Conservation (phyloP, 257 asterid genomes). For the Craterostigma plantagineum region DNA sequence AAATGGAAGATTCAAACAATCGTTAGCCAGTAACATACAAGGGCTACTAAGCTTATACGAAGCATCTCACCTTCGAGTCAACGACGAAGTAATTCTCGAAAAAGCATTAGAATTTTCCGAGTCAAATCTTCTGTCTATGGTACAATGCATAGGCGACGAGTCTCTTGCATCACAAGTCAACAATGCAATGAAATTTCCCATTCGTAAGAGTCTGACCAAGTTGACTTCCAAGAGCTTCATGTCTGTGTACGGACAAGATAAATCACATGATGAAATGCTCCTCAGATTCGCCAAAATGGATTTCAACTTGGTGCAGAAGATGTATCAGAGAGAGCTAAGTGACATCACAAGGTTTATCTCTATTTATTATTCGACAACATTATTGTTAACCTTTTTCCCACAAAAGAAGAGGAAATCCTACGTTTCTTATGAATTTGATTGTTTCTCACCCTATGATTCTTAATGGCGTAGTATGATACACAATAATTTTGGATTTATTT, state of each 20-base stretch:
- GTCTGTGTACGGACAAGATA: no score
- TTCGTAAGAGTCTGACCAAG: background rate
- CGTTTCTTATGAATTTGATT: no score
- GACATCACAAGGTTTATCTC: background rate
- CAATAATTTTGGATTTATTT: no score
- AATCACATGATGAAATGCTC: background rate
- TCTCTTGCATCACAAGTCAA: conserved; percentile 11
- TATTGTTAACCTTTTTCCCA: no score
- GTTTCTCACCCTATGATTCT: no score
- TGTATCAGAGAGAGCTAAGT: background rate
- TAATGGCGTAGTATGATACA: no score
- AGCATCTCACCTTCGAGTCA: conserved; percentile 36
- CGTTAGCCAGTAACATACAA: conserved; percentile 13
- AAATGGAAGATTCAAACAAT: conserved; percentile 23
- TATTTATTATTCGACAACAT: no score
- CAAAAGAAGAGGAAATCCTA: no score
- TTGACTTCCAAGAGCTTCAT: no score
- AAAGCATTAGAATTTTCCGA: conserved; percentile 27
- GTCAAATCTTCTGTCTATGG: conserved; percentile 11
- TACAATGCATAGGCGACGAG: background rate
- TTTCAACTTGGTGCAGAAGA: background rate
- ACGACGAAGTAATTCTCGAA: conserved; percentile 29
- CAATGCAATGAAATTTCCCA: conserved; percentile 29
- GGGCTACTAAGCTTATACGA: conserved; percentile 52
- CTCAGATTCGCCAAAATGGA: background rate